These are phyloP conservation scores for Theobroma cacao DNA, from an alignment of 345 rosid species.

Conservation along the genomic window DNA sequence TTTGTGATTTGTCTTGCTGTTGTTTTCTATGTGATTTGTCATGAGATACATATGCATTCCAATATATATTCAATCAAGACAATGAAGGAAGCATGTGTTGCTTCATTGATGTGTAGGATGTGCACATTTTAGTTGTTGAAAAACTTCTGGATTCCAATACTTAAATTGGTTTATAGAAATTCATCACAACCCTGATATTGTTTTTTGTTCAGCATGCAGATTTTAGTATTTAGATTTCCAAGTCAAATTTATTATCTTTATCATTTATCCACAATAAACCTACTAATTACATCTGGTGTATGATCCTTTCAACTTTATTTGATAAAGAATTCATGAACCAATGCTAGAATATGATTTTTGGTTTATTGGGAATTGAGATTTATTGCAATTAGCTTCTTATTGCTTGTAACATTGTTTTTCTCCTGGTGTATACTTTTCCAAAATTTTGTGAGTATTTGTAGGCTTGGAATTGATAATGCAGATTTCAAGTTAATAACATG, in stretches of 20 bases:
- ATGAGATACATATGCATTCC: background rate
- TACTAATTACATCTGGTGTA: background rate
- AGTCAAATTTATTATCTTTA: background rate
- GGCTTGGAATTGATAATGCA: background rate
- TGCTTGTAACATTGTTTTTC: background rate
- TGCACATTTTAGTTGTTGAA: background rate
- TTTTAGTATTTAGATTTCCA: background rate
- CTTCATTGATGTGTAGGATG: slow-evolving; percentile 6
- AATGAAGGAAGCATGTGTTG: background rate
- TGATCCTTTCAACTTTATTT: background rate
- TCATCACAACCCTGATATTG: background rate
- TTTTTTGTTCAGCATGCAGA: background rate
- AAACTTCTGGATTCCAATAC: background rate
- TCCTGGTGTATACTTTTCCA: slow-evolving; percentile 9
- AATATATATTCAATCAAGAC: background rate
- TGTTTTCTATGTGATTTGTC: background rate
- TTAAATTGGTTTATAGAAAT: background rate
- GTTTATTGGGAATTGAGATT: slow-evolving; percentile 6
- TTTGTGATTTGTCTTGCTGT: background rate
- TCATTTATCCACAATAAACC: background rate
- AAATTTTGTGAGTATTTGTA: background rate
- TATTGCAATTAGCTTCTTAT: background rate
- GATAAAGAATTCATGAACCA: background rate
- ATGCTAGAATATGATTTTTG: slow-evolving; percentile 7
- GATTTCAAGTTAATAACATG: slow-evolving; percentile 11